A percentile compares a stretch with the other conserved stretches of the same genome.
These are phyloP conservation scores for Eutrema heterophyllum DNA, from an alignment of 345 rosid species.

Conservation along the genomic window DNA sequence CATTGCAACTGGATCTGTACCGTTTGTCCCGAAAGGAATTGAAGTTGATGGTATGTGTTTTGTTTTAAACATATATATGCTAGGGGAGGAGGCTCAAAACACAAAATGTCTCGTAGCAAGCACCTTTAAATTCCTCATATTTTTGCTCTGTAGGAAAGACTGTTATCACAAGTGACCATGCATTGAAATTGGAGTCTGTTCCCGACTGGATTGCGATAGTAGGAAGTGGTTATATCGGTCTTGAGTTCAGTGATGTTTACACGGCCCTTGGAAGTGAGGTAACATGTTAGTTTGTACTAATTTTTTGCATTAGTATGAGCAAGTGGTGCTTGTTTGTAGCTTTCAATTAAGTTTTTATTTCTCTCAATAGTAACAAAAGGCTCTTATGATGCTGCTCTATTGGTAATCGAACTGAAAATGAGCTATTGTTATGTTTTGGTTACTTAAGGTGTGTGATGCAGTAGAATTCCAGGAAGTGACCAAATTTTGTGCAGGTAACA, in stretches of 20 bases:
- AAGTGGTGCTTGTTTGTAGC: background rate
- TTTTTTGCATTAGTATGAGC: background rate
- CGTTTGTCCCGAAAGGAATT: slow-evolving; percentile 97
- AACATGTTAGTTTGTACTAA: slow-evolving; percentile 4
- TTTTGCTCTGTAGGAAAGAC: slow-evolving; percentile 73
- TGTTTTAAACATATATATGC: background rate
- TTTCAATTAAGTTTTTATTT: background rate
- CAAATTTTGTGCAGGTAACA: slow-evolving; percentile 48
- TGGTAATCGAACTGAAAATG: background rate
- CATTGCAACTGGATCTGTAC: slow-evolving; percentile 96
- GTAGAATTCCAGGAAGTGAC: slow-evolving; percentile 2
- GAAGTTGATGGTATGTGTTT: slow-evolving; percentile 83
- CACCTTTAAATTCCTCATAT: background rate
- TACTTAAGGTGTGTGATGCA: background rate
- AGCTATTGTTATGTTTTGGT: background rate
- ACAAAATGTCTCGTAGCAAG: background rate
- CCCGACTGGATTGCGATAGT: slow-evolving; percentile 99
- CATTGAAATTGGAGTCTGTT: slow-evolving; percentile 86
- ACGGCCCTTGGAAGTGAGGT: slow-evolving; percentile 99
- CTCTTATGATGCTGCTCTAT: background rate
- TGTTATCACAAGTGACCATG: slow-evolving; percentile 99
- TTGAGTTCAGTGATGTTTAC: slow-evolving; percentile 98
- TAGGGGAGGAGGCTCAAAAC: background rate
- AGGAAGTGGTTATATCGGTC: slow-evolving; percentile 99
- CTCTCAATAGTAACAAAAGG: background rate